Evolutionary conservation across 495 filamentous ascomycete genomes (phyloP), one percentile per base, ranked within the genome.

Genomic region (Penicillium egyptiacum): DNA sequence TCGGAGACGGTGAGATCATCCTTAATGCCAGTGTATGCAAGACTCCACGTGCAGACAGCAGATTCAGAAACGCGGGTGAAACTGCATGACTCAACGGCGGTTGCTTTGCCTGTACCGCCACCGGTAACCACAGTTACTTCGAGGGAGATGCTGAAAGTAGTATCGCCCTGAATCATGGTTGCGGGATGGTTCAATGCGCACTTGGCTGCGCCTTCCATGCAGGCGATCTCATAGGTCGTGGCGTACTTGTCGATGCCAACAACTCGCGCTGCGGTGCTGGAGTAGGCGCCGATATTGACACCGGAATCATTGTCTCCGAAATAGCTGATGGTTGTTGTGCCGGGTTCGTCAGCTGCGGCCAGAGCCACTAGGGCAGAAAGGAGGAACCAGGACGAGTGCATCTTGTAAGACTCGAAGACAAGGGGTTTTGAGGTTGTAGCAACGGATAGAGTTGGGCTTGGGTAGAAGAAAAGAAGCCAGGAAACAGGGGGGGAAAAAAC

Each of bases 151-250:
- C 51, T 60, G 39, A 53, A 49, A 16, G 63, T 66, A 16, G 17
- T 28, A 20, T 50, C 45, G 40, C 67, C 69, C 23, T 64, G 60
- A 33, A 72, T 56, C n/a, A 72, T 26, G 39, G 69, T 72, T 17
- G 46, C 54, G n/a, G 69, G 64, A 2, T 44, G 31, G 26, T 57
- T 17, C 30, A 67, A 43, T 4, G 53, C 25, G 45, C 69, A 72
- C 35, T 65, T 50, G 16, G 48, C 42, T 5, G 69, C 69, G 33
- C 23, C 59, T 25, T 31, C 44, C 17, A 57, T 12, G 25, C 69
- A 72, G 44, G n/a, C 35, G 22, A 72, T 47, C n/a, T 65, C 41
- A 57, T 68, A 72, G 50, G 69, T 72, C 16, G 69, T 70, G 5
- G 58, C 61, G 11, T 35, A 26, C 11, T 59, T 56, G 49, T 69